Conservation (phyloP, 768 basidiomycete species). For the Butyriboletus loyo region DNA sequence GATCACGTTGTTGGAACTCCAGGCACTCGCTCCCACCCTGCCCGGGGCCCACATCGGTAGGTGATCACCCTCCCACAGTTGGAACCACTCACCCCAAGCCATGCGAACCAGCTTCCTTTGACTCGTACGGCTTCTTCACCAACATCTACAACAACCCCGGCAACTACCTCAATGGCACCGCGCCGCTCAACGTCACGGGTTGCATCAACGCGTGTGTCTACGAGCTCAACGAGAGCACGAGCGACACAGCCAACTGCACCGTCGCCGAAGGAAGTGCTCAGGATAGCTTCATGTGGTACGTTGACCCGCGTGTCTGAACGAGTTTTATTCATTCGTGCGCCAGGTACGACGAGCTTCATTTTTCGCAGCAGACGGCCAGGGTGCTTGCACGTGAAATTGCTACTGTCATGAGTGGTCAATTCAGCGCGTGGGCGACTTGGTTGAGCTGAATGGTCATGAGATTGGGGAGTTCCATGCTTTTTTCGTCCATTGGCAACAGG, state of each 20-base stretch:
- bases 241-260: constrained; percentile 31
- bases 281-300: constrained; percentile 63
- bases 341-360: too few species aligned
- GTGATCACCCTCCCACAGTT: neutral
- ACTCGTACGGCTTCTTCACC: constrained; percentile 57
- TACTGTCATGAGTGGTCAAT: constrained; percentile 41
- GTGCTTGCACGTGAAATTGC: constrained; percentile 53
- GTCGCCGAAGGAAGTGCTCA: constrained; percentile 34
- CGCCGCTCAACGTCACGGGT: constrained; percentile 56
- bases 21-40: constrained; percentile 45
- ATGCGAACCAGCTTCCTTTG: constrained; percentile 47
- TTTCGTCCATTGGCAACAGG: neutral
- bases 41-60: constrained; percentile 57
- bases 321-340: too few species aligned
- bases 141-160: constrained; percentile 54
- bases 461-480: neutral
- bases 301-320: neutral
- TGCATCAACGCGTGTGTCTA: constrained; percentile 49
- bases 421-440: constrained; percentile 49
- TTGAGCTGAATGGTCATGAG: constrained; percentile 33
- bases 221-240: constrained; percentile 20
- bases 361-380: too few species aligned
- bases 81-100: neutral
- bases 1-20: constrained; percentile 49
- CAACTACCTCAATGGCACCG: constrained; percentile 61